Base-by-base conservation (phyloP, 306 rosid genomes). In the Malus sieversii region DNA sequence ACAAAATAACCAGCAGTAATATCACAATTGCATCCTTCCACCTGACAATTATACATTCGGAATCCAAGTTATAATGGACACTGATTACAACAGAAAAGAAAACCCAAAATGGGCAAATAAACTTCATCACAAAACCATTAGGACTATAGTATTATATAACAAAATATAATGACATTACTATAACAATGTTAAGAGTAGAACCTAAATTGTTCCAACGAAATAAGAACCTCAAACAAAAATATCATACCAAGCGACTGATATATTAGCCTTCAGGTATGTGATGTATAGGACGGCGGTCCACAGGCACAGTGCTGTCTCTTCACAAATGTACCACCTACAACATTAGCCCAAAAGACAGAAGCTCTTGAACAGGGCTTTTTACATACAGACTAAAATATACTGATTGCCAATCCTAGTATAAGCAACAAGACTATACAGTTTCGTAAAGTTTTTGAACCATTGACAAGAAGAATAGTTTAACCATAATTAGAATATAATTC, bases 261-360 rank as follows among this genome's bases (percentile, higher is more conserved):
- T 83, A 78, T 90, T 78, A 78, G 80, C 82, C 88, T 86, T 86
- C 89, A 96, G 85, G 92, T 82, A 88, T 42, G 89, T 75, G 83
- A 96, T 87, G 77, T 89, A 96, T 81, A 86, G 85, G 81, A 92
- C 32, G 30, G 89, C 91, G 27, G 96, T 96, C 99, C 99, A 96
- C 58, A 96, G 77, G 91, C 98, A 83, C 81, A 96, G 68, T 81
- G 94, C 91, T 62, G 99, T 85, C 87, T 96, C 99, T 82, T 85
- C 94, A 79, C 84, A 91, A 71, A 96, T 86, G 80, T 90, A 96
- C 99, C 99, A 96, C 99, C 99, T 96, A 81, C 1, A 70, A 77
- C 70, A 78, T 74, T 80, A 33, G 59, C 77, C 64, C 82, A 45
- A 80, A 80, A 79, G 25, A 74, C 23, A 78, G 52, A 74, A 38